These are phyloP conservation scores for Tolypocladium tundrense DNA, from an alignment of 2,329 filamentous ascomycete genomes.

Conservation along the genomic window DNA sequence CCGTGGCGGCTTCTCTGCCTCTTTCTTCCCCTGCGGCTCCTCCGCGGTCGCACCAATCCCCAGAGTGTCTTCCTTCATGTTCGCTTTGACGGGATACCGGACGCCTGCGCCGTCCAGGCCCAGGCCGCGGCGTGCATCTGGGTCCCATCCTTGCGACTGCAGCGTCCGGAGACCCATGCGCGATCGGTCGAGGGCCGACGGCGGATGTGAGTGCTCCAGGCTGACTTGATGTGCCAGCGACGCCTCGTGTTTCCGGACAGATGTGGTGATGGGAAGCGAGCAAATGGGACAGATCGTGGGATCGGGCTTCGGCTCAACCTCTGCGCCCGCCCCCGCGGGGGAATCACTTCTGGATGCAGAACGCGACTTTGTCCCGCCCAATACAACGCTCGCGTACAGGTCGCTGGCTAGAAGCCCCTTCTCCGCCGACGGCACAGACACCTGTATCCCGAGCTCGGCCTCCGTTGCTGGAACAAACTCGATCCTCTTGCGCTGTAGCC, in stretches of 20 bases:
- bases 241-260: conserved; percentile 38
- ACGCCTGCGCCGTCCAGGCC: conserved; percentile 64
- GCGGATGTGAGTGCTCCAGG: conserved; percentile 58
- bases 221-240: conserved; percentile 64
- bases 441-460: conserved; percentile 18
- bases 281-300: conserved; percentile 23
- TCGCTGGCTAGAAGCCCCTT: conserved; percentile 35
- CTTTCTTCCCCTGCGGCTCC: conserved; percentile 25
- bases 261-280: conserved; percentile 21
- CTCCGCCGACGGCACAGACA: conserved; percentile 12
- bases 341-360: conserved; percentile 7
- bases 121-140: conserved; percentile 60
- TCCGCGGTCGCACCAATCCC: conserved; percentile 52
- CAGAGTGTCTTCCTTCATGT: conserved; percentile 61
- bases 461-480: conserved; percentile 47
- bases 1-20: conserved; percentile 42
- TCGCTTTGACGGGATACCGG: conserved; percentile 62
- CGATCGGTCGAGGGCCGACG: conserved; percentile 59
- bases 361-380: conserved; percentile 28
- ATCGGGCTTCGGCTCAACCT: conserved; percentile 1
- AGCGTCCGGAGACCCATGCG: conserved; percentile 61
- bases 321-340: conserved; percentile 1
- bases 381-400: conserved; percentile 56
- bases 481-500: conserved; percentile 42
- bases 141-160: conserved; percentile 61